Conservation (phyloP, 495 filamentous ascomycete species). For the Chaetomidium leptoderma region DNA sequence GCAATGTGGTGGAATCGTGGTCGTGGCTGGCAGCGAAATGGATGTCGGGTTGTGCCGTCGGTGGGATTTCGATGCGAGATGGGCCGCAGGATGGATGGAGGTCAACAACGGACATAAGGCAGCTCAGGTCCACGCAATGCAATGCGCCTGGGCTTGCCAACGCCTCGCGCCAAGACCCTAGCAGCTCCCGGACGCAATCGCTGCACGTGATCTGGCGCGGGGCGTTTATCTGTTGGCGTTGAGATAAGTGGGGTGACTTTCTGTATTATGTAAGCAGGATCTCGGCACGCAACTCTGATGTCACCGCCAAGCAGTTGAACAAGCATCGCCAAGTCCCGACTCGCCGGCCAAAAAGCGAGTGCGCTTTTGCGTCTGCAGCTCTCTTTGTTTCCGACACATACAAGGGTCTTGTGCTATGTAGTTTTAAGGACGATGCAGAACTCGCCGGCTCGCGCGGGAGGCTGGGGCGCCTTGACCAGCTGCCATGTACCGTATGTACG, state of each 20-base stretch:
- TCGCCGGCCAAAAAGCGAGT: no score
- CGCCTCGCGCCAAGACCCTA: constrained; percentile 15
- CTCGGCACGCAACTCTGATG: constrained; percentile 4
- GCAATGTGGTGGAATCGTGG: not conserved
- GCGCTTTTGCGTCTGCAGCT: no score
- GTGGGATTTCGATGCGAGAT: constrained; percentile 8
- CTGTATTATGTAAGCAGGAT: not conserved
- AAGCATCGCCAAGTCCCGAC: no score
- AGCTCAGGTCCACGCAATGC: constrained; percentile 37
- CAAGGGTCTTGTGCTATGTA: no score
- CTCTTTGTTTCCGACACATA: no score
- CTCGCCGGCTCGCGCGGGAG: no score
- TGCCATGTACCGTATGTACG: no score
- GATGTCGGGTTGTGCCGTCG: constrained; percentile 2
- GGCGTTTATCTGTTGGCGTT: no score
- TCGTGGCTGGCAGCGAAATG: not conserved
- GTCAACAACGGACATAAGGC: constrained; percentile 22
- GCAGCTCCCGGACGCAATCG: not conserved
- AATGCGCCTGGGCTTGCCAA: not conserved
- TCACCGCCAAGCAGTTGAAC: constrained; percentile 10
- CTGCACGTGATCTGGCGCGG: constrained; percentile 17
- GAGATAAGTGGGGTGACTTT: not conserved
- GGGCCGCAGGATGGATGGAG: no score
- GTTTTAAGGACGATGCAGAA: no score
- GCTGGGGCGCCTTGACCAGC: no score